Evolutionary conservation across 140 eudicot species (phyloP), one percentile per base, ranked within the genome.

Genomic region (Oenanthe javanica): DNA sequence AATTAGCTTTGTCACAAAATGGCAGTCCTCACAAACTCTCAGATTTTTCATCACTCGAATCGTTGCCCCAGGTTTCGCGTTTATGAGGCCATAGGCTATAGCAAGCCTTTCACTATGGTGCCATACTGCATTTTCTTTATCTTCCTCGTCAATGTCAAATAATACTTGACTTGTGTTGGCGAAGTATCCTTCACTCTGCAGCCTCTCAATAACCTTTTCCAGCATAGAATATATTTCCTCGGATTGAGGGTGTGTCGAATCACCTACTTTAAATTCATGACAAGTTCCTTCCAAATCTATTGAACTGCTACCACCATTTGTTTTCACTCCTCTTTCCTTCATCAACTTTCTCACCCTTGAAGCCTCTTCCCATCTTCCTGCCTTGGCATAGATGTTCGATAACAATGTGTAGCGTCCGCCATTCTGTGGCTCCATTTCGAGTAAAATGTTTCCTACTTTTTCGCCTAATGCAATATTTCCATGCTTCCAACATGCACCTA

Each of bases 351-450:
- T 80, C 19, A 87, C 45, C 38, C 77, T 70, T 40, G 76, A 85
- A 2, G 82, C 90, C 3, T 87, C 88, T 51, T 87, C 90, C 90
- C 90, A 87, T 79, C 81, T 87, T 21, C 85, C 89, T 0, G 93
- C 93, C 79, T 87, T 87, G 13, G 90, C 93, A 45, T 89, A 89
- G 51, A 89, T 89, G 86, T 89, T 89, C 14, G 89, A 89, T 52
- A 87, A 63, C 51, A 89, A 81, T 1, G 85, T 82, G 66, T 86
- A 89, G 10, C 90, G 77, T 10, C 90, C 90, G 2, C 90, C 86
- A 43, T 87, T 89, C 77, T 84, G 84, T 1, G 93, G 90, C 52
- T 87, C 93, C 88, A 83, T 16, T 18, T 77, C 82, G 16, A 87
- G 87, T 73, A 89, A 54, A 6, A 78, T 79, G 75, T 83, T 78